phyloP scores from a whole-genome alignment of 2,329 filamentous ascomycete species.

The Leptographium wingfieldii region DNA sequence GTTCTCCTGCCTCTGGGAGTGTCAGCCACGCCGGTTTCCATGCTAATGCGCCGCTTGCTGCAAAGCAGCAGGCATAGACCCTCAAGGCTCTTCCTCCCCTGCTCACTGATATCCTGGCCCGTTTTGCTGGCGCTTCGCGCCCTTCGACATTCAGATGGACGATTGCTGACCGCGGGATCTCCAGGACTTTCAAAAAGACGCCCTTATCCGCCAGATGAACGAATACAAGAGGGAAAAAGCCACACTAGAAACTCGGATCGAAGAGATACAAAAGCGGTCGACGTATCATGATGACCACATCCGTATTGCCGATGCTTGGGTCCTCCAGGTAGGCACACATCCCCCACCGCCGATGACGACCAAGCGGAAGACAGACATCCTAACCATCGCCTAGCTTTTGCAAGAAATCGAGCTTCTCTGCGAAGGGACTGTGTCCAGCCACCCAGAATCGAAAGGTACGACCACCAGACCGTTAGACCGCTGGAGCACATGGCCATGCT shows the following conservation, averaged over 20 bases:
- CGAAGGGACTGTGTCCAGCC: conserved; percentile 33
- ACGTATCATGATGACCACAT: conserved; percentile 87
- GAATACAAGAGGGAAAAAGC: conserved; percentile 89
- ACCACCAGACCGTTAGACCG: neutral
- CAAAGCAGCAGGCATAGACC: conserved; percentile 12
- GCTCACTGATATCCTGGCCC: neutral
- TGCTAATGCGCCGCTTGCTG: conserved; percentile 8
- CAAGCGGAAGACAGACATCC: too few relatives aligned
- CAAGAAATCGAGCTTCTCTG: conserved; percentile 52
- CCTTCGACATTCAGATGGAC: conserved; percentile 4
- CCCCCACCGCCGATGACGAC: conserved; percentile 6
- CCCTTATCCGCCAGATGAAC: conserved; percentile 93
- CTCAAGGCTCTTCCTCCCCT: conserved; percentile 14
- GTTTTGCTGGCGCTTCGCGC: conserved; percentile 9
- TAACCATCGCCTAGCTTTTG: conserved; percentile 33
- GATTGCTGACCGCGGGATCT: conserved; percentile 23
- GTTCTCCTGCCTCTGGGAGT: neutral
- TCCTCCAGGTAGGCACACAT: conserved; percentile 57
- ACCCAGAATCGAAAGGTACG: conserved; percentile 29
- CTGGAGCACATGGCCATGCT: neutral
- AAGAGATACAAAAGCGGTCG: conserved; percentile 65
- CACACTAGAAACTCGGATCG: conserved; percentile 67
- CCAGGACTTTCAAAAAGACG: conserved; percentile 87
- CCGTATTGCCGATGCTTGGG: conserved; percentile 84
- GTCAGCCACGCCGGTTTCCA: conserved; percentile 1